Conservation (phyloP, 352 stramenopile genomes). For the Phytopythium kandeliae region DNA sequence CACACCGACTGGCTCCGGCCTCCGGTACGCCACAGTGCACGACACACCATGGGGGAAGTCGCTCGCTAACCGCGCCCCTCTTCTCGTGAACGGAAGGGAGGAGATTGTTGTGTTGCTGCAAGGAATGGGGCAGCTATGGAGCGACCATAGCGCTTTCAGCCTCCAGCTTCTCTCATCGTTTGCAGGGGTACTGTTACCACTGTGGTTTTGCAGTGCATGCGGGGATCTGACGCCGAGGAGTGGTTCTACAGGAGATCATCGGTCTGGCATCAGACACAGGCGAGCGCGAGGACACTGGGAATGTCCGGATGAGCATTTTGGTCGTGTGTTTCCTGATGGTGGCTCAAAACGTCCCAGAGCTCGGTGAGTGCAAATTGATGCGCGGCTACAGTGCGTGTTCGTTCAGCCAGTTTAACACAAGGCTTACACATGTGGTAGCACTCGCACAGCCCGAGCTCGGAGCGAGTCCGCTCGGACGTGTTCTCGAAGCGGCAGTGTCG, state of each 20-base stretch:
- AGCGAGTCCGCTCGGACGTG: neutral
- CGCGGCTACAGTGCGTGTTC: neutral
- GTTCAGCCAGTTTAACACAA: neutral
- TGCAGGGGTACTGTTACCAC: constrained; percentile 20
- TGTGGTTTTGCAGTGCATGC: neutral
- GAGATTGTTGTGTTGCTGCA: constrained; percentile 44
- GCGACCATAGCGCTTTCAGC: constrained; percentile 68
- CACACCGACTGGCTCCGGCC: constrained; percentile 17
- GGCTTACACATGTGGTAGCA: neutral
- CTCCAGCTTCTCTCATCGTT: constrained; percentile 60
- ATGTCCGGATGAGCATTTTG: constrained; percentile 34
- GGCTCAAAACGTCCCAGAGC: constrained; percentile 31
- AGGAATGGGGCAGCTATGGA: constrained; percentile 43
- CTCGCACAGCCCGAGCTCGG: neutral
- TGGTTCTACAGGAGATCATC: constrained; percentile 35
- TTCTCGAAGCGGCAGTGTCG: neutral
- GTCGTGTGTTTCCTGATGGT: constrained; percentile 56
- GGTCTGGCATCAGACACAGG: constrained; percentile 19
- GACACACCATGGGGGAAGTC: too few relatives aligned
- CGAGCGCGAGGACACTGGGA: constrained; percentile 14
- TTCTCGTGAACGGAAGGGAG: constrained; percentile 19
- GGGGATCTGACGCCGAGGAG: neutral
- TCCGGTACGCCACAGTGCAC: constrained; percentile 36
- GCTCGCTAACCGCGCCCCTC: neutral
- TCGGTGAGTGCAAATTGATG: constrained; percentile 23